Evolutionary conservation across 495 filamentous ascomycete genomes (phyloP), one percentile per base, ranked within the genome.

Genomic region (Penicillium mononematosum): DNA sequence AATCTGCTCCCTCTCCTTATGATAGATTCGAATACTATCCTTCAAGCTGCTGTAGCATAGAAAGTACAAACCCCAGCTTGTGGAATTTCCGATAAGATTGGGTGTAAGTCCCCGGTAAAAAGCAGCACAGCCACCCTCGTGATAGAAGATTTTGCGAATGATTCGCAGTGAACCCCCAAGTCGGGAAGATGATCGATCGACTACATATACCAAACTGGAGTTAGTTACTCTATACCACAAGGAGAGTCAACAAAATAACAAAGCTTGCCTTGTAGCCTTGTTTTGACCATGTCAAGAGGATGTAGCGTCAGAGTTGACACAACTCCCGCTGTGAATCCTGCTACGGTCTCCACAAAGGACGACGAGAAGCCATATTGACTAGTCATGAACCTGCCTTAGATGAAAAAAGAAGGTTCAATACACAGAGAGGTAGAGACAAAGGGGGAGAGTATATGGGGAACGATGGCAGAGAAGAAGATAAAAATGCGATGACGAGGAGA

Each of bases 231-330:
- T 11, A 17, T 38, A 45, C 4, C 31, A 12, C 10, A 34, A 41
- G 22, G 1, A 12, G 20, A 6, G 4, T 10, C n/a, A 48, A 34
- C 4, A 32, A 5, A 27, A 42, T 3, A 44, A 3, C 20, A 9
- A 31, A 31, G 24, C 64, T 56, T 66, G 93, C 92, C 83, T 76
- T 99, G 94, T 62, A 99, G 84, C 56, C 94, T 88, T 39, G 92
- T 97, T 76, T 99, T 99, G 65, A 98, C 82, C 56, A 98, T 83
- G 74, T 99, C 94, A 50, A 99, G 80, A 19, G 94, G 94, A 75
- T 80, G 77, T 29, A 78, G 55, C 50, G 64, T 74, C 25, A 97
- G 80, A 31, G 94, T 96, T 17, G 91, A 86, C 59, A 89, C 83
- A 59, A 91, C 79, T 41, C 94, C 94, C 52, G 93, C 93, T 49